Percentiles rank a stretch among this genome's conserved stretches.
Evolutionary conservation across 1,284 basidiomycete genomes (phyloP).

Genomic region (Cutaneotrichosporon cavernicola): DNA sequence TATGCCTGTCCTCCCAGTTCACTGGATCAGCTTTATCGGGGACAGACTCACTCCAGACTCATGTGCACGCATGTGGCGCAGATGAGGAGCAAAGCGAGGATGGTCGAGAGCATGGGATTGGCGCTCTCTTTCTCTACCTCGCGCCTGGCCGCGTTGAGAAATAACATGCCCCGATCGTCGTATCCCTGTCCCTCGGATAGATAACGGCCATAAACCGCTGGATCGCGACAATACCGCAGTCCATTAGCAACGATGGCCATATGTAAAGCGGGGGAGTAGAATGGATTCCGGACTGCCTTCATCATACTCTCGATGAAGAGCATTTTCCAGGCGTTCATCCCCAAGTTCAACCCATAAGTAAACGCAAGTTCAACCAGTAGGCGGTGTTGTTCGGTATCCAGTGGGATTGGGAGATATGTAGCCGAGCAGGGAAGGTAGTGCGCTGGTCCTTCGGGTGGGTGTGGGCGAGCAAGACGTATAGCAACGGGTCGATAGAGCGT

Average conservation of each 20-base stretch:
- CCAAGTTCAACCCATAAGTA: not conserved
- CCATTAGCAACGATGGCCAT: not conserved
- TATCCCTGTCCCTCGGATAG: not conserved
- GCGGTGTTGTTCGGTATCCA: constrained; percentile 1
- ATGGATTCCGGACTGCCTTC: not conserved
- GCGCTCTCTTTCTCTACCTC: constrained; percentile 2
- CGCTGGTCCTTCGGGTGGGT: not conserved
- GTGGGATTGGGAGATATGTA: constrained; percentile 4
- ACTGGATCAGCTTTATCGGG: not conserved
- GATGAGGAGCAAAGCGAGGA: constrained; percentile 1
- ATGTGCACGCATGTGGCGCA: not conserved
- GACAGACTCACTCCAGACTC: not conserved
- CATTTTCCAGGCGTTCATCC: constrained; percentile 4
- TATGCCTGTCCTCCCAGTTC: not conserved
- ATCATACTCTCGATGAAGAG: constrained; percentile 2
- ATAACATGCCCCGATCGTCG: not conserved
- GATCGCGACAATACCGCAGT: not conserved
- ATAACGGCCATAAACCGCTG: not conserved
- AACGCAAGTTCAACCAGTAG: not conserved
- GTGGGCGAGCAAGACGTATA: not conserved
- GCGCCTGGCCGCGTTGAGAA: not conserved
- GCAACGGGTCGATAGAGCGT: constrained; percentile 1
- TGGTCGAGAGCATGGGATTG: not conserved
- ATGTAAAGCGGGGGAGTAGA: constrained; percentile 1
- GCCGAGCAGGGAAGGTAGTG: constrained; percentile 5